Evolutionary conservation across 257 asterid genomes (phyloP).

Genomic region (Nemophila menziesii): DNA sequence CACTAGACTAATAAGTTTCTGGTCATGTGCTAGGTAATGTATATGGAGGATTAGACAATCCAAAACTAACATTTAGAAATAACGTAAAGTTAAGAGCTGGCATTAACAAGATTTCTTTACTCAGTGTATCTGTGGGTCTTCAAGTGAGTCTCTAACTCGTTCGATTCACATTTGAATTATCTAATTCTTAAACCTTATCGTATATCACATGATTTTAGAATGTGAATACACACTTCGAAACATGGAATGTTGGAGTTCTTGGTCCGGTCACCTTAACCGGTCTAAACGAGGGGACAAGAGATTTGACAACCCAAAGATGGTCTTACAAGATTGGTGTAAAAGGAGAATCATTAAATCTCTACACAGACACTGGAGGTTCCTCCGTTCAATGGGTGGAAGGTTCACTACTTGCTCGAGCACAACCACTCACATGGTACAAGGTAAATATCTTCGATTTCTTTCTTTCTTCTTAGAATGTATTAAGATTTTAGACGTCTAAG

Average conservation of each 20-base stretch:
- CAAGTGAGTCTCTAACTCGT: slow-evolving; percentile 43
- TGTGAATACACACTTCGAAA: slow-evolving; percentile 69
- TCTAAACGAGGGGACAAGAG: slow-evolving; percentile 64
- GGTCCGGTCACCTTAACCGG: slow-evolving; percentile 77
- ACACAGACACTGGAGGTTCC: slow-evolving; percentile 51
- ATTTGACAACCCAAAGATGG: slow-evolving; percentile 78
- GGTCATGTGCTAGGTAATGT: slow-evolving; percentile 32
- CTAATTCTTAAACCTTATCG: background rate
- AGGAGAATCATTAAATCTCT: slow-evolving; percentile 57
- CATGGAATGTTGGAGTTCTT: slow-evolving; percentile 72
- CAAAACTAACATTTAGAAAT: slow-evolving; percentile 42
- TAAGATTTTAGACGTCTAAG: background rate
- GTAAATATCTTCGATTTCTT: slow-evolving; percentile 21
- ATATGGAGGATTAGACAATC: slow-evolving; percentile 51
- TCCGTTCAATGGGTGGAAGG: slow-evolving; percentile 70
- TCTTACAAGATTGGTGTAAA: slow-evolving; percentile 76
- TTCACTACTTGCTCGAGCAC: slow-evolving; percentile 47
- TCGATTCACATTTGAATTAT: background rate
- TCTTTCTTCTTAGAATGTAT: background rate
- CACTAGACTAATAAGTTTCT: background rate
- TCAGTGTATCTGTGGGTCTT: slow-evolving; percentile 74
- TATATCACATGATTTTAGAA: slow-evolving; percentile 35
- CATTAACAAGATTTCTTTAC: slow-evolving; percentile 67
- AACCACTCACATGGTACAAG: slow-evolving; percentile 95
- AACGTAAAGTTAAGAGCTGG: slow-evolving; percentile 59